Evolutionary conservation across 106 monocot genomes (phyloP), one percentile per base, ranked within the genome.

Genomic region (Vanilla planifolia): DNA sequence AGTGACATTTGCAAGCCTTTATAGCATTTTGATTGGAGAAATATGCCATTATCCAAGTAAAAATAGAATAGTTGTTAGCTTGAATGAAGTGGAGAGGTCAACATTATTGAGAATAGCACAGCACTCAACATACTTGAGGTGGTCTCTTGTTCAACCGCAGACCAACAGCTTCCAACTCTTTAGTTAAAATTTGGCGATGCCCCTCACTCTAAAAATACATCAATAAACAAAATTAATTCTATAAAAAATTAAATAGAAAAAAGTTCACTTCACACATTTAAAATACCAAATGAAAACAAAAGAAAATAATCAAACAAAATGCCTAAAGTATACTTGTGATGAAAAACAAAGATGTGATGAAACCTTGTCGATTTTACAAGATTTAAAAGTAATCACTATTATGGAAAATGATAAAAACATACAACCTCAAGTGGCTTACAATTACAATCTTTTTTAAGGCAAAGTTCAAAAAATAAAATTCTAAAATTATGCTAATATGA

Each of bases 111-210:
- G 21, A 21, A 29, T 1, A 35, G 9, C n/a, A 57, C 14, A 36
- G 22, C 36, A 67, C 50, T 29, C 21, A 66, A 26, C 65, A 43
- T 73, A 93, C 95, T 51, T 92, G 98, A 68, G 98, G 98, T 39
- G 88, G 98, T 62, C 73, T 84, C 77, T 98, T 98, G 77, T 98
- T 98, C 48, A 92, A 69, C 62, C 98, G 92, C 57, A 98, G 55
- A 33, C 98, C 98, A 78, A 98, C 98, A 75, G 98, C 92, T 88
- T 98, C 98, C 61, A 92, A 62, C 73, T 98, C 98, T 67, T 56
- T 92, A 57, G 98, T 98, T 48, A 98, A 68, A 65, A 98, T 98
- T 69, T 98, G 98, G 8, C 92, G 84, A 82, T 98, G 98, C 6
- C 92, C 98, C 70, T 98, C 92, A 78, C 92, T 92, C 98, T 98